phyloP scores from a whole-genome alignment of 2,329 filamentous ascomycete genomes.

The Myotisia sp. region DNA sequence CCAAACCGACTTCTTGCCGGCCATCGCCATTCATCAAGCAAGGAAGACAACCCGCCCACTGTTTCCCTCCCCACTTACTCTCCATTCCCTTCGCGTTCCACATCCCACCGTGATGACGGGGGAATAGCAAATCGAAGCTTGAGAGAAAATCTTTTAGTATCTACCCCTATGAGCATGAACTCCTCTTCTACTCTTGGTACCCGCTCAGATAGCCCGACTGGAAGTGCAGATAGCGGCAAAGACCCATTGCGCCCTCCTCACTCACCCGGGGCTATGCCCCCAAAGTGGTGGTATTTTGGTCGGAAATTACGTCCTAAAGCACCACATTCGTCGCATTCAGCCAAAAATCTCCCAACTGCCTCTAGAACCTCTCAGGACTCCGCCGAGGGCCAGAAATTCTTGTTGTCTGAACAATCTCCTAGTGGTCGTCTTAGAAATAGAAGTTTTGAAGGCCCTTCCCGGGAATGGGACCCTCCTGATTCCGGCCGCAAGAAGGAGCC shows the following conservation, averaged over 20 bases:
- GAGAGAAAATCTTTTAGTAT: constrained; percentile 29
- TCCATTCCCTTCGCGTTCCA: constrained; percentile 2
- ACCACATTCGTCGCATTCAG: constrained; percentile 23
- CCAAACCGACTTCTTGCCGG: constrained; percentile 30
- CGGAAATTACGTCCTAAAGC: constrained; percentile 39
- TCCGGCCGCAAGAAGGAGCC: constrained; percentile 26
- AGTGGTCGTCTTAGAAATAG: constrained; percentile 20
- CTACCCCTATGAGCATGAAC: constrained; percentile 15
- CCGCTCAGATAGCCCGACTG: constrained; percentile 68
- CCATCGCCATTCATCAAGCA: constrained; percentile 44
- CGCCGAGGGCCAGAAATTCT: constrained; percentile 16
- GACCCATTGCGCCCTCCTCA: constrained; percentile 31
- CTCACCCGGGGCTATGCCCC: constrained; percentile 26
- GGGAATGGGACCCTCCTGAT: constrained; percentile 20
- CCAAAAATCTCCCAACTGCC: constrained; percentile 21
- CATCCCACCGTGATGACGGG: constrained; percentile 25
- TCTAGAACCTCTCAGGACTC: constrained; percentile 19
- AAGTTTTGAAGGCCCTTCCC: constrained; percentile 22
- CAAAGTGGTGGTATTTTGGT: constrained; percentile 39
- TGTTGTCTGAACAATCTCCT: constrained; percentile 23
- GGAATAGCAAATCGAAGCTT: constrained; percentile 20
- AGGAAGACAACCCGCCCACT: constrained; percentile 37
- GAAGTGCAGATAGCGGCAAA: constrained; percentile 53
- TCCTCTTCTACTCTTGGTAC: constrained; percentile 38
- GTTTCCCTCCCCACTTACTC: not conserved